These are phyloP conservation scores for Seminavis robusta DNA, from an alignment of 108 stramenopile species.

Conservation along the genomic window DNA sequence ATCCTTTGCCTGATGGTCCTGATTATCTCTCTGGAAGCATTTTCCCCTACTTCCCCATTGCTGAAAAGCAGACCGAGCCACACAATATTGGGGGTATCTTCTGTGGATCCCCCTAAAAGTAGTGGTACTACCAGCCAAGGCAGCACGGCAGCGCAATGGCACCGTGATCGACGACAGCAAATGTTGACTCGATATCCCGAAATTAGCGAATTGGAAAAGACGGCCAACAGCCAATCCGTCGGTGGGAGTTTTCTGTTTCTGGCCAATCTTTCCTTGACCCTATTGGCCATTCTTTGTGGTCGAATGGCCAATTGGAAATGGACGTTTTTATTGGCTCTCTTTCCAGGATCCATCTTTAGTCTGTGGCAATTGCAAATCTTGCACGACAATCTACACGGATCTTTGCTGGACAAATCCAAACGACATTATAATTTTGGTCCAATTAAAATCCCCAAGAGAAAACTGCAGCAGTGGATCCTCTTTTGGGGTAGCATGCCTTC, in stretches of 20 bases:
- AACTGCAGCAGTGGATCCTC: conserved; percentile 41
- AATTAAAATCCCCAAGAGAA: conserved; percentile 13
- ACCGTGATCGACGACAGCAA: conserved; percentile 49
- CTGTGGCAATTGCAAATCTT: conserved; percentile 76
- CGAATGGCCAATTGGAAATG: conserved; percentile 2
- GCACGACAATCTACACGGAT: conserved; percentile 66
- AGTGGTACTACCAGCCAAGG: conserved; percentile 52
- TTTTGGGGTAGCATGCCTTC: conserved; percentile 75
- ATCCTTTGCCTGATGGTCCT: too few species aligned
- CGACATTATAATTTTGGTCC: not conserved
- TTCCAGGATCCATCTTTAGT: conserved; percentile 66
- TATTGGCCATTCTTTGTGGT: conserved; percentile 37
- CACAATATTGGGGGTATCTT: too few species aligned
- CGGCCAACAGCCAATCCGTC: conserved; percentile 43
- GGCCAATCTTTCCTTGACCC: conserved; percentile 42
- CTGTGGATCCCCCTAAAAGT: too few species aligned
- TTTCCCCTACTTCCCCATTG: too few species aligned
- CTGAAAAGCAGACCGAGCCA: too few species aligned
- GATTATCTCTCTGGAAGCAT: too few species aligned
- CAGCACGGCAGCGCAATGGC: conserved; percentile 78
- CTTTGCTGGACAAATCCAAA: conserved; percentile 40
- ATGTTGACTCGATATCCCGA: too few species aligned
- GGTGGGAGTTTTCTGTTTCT: conserved; percentile 50
- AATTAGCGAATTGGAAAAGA: conserved; percentile 45
- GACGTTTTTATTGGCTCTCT: too few species aligned